Evolutionary conservation across 1,284 basidiomycete genomes (phyloP).

Genomic region (Ceratorhiza oryzae-sativae): DNA sequence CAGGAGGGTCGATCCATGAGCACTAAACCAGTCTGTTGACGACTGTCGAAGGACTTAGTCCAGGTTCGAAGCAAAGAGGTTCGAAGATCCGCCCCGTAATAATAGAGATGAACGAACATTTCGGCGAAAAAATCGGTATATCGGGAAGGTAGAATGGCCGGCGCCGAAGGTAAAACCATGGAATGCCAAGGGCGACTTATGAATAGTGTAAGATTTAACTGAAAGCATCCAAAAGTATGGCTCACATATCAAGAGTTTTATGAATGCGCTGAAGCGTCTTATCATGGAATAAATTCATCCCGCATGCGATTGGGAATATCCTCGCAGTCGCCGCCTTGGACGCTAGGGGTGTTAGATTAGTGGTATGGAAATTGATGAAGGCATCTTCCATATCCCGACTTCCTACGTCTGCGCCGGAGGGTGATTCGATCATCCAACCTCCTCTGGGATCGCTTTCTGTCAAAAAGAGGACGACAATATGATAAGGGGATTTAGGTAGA

Average conservation of each 20-base stretch:
- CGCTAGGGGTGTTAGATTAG: background rate
- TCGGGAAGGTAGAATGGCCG: background rate
- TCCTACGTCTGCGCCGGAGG: background rate
- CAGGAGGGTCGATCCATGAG: background rate
- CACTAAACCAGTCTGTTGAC: conserved; percentile 21
- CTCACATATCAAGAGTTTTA: background rate
- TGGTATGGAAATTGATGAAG: background rate
- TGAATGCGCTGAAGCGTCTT: background rate
- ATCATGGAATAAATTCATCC: conserved; percentile 12
- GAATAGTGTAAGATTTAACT: background rate
- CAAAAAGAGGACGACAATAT: conserved; percentile 13
- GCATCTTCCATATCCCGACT: background rate
- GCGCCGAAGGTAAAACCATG: background rate
- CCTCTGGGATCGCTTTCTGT: conserved; percentile 26
- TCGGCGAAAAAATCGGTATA: conserved; percentile 3
- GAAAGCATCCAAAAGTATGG: background rate
- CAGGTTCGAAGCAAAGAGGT: conserved; percentile 13
- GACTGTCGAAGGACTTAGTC: conserved; percentile 3
- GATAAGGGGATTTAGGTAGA: conserved; percentile 14
- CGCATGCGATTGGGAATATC: conserved; percentile 4
- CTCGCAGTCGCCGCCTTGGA: background rate
- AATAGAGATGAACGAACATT: conserved; percentile 30
- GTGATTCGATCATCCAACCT: conserved; percentile 16
- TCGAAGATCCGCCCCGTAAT: background rate
- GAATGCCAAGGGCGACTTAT: conserved; percentile 29